These are phyloP conservation scores for Chaetomium sp. DNA, from an alignment of 2,329 filamentous ascomycete species.

Conservation along the genomic window DNA sequence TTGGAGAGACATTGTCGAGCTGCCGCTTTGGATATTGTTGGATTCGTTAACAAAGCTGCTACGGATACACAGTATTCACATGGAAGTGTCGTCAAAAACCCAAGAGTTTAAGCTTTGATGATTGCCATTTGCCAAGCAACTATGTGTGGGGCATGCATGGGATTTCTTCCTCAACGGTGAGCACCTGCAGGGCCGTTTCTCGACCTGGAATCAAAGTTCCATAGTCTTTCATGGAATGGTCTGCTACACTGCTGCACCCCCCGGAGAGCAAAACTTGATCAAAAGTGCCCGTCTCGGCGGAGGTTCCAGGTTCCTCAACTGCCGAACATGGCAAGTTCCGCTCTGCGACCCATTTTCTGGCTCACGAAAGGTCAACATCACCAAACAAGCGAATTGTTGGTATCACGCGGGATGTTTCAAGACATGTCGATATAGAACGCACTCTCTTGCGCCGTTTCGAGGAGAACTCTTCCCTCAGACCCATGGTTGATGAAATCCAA, in stretches of 20 bases:
- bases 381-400: neutral
- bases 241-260: neutral
- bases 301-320: too few species aligned
- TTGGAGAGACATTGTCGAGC: neutral
- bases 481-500: neutral
- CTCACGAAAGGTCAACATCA: too few species aligned
- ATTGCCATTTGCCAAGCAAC: constrained; percentile 1
- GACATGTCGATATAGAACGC: neutral
- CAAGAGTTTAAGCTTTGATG: constrained; percentile 6
- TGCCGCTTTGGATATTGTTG: neutral
- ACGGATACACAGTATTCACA: too few species aligned
- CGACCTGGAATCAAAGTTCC: neutral
- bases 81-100: neutral
- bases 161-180: neutral
- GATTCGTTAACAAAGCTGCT: too few species aligned
- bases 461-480: neutral
- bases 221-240: neutral
- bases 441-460: neutral
- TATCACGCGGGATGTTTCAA: neutral
- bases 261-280: neutral
- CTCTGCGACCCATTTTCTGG: neutral
- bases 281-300: neutral
- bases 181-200: too few species aligned
- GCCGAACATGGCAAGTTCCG: neutral
- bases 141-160: neutral